phyloP scores from a whole-genome alignment of 805 yeast genomes.

The Saccharomycopsis sp. region DNA sequence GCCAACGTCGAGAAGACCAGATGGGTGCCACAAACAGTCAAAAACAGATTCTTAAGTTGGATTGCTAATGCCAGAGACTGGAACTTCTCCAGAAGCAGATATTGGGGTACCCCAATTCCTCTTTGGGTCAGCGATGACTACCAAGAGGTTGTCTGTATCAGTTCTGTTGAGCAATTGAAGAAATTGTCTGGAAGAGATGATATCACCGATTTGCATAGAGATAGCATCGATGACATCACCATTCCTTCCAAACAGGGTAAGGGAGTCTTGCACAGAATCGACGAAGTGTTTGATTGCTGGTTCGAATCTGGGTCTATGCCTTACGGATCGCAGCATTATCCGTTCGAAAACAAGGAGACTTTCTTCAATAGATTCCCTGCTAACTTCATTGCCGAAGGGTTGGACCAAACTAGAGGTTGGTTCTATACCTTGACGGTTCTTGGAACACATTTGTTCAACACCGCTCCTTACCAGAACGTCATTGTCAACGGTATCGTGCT shows the following conservation, averaged over 20 bases:
- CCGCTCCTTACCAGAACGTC: conserved; percentile 91
- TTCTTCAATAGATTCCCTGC: conserved; percentile 86
- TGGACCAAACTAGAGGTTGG: conserved; percentile 99
- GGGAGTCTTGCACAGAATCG: conserved; percentile 81
- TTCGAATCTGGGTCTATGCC: conserved; percentile 99
- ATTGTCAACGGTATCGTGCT: conserved; percentile 94
- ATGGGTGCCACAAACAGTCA: conserved; percentile 91
- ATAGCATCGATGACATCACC: conserved; percentile 81
- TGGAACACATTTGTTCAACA: conserved; percentile 89
- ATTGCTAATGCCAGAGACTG: conserved; percentile 98
- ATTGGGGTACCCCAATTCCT: conserved; percentile 99
- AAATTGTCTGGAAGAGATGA: conserved; percentile 74
- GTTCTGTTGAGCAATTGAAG: conserved; percentile 82
- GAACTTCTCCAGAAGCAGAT: conserved; percentile 97
- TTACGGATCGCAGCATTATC: conserved; percentile 93
- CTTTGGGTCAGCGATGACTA: conserved; percentile 94
- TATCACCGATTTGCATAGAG: conserved; percentile 92
- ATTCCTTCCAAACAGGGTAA: conserved; percentile 90
- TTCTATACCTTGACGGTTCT: conserved; percentile 92
- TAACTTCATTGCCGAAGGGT: conserved; percentile 95
- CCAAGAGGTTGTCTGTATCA: conserved; percentile 88
- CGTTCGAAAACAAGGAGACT: conserved; percentile 75
- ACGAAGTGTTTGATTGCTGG: conserved; percentile 99
- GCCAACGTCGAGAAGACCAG: conserved; percentile 76
- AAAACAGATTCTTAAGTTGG: conserved; percentile 97